Evolutionary conservation across 2,329 filamentous ascomycete species (phyloP).

Genomic region (Colletotrichum liaoningense): DNA sequence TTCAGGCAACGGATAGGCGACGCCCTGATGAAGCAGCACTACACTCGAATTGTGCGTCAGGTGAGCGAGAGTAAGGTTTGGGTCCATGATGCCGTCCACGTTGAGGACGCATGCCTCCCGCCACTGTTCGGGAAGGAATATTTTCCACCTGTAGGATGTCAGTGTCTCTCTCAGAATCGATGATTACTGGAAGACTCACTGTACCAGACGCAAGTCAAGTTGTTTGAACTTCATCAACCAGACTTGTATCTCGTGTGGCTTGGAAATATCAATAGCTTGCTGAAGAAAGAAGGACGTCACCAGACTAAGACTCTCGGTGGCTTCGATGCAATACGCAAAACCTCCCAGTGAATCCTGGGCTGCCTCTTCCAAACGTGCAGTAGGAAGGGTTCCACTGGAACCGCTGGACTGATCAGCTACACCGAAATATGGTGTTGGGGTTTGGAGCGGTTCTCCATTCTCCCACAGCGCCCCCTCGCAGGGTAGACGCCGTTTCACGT

Average conservation of each 20-base stretch:
- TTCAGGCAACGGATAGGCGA: conserved; percentile 49
- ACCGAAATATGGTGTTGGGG: conserved; percentile 54
- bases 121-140: conserved; percentile 57
- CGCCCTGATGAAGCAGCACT: conserved; percentile 53
- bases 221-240: conserved; percentile 60
- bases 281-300: conserved; percentile 57
- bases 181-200: conserved; percentile 42
- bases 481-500: conserved; percentile 51
- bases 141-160: conserved; percentile 51
- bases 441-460: conserved; percentile 46
- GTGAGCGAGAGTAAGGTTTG: conserved; percentile 50
- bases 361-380: conserved; percentile 37
- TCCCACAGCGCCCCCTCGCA: conserved; percentile 53
- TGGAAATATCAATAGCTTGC: conserved; percentile 50
- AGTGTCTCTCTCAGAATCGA: background rate
- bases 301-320: conserved; percentile 54
- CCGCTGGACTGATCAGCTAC: conserved; percentile 46
- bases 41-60: conserved; percentile 50
- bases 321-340: conserved; percentile 58
- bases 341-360: conserved; percentile 48
- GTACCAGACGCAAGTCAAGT: conserved; percentile 53
- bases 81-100: conserved; percentile 52
- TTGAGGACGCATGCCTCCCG: conserved; percentile 52
- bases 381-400: conserved; percentile 36
- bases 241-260: conserved; percentile 48